These are phyloP conservation scores for Exserohilum rostratum DNA, from an alignment of 2,329 filamentous ascomycete species.

Conservation along the genomic window DNA sequence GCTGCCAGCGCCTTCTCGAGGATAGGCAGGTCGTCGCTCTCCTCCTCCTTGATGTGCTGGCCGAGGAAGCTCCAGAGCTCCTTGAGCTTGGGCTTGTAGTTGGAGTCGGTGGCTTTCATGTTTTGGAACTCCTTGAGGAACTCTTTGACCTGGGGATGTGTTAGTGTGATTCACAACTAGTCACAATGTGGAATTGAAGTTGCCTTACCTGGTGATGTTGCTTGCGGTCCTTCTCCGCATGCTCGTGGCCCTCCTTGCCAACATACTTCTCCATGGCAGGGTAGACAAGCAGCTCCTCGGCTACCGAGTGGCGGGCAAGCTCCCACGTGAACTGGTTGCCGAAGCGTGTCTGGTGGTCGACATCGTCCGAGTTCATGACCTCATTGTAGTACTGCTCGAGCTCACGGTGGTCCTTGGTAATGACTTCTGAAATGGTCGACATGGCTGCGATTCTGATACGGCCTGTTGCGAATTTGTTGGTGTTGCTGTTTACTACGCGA, in stretches of 20 bases:
- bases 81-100: constrained; percentile 36
- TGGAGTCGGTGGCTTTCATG: constrained; percentile 25
- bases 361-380: constrained; percentile 48
- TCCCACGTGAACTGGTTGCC: constrained; percentile 62
- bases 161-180: constrained; percentile 5
- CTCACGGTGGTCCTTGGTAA: constrained; percentile 52
- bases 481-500: not conserved
- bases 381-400: constrained; percentile 53
- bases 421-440: constrained; percentile 24
- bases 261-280: constrained; percentile 47
- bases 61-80: constrained; percentile 27
- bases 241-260: constrained; percentile 34
- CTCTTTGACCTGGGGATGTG: constrained; percentile 32
- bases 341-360: constrained; percentile 53
- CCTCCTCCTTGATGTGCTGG: constrained; percentile 43
- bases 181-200: no score
- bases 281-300: constrained; percentile 55
- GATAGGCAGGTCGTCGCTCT: constrained; percentile 36
- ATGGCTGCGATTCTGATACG: constrained; percentile 4
- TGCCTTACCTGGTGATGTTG: constrained; percentile 41
- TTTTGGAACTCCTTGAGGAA: constrained; percentile 41
- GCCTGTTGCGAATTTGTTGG: constrained; percentile 8
- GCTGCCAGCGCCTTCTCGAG: constrained; percentile 32
- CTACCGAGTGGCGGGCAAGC: constrained; percentile 58
- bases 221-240: constrained; percentile 42